These are phyloP conservation scores for Vachellia collinsii DNA, from an alignment of 306 rosid species.

Conservation along the genomic window DNA sequence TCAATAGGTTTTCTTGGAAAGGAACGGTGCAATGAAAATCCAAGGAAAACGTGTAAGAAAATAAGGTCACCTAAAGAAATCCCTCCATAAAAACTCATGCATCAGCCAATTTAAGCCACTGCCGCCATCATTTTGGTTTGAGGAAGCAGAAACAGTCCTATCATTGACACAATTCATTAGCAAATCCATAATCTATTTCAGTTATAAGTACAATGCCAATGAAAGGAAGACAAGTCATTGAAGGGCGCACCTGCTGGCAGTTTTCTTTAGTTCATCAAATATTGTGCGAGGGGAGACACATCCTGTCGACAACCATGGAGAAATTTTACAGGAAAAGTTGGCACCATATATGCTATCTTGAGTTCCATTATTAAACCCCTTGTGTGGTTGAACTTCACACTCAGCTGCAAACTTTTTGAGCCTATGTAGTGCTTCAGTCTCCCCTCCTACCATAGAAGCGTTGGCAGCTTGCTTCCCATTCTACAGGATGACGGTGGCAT, in stretches of 20 bases:
- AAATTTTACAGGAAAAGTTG: constrained; percentile 87
- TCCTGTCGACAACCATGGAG: constrained; percentile 95
- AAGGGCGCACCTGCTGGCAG: constrained; percentile 62
- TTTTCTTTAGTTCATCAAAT: constrained; percentile 83
- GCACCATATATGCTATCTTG: constrained; percentile 82
- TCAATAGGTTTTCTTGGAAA: background rate
- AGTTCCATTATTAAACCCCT: constrained; percentile 59
- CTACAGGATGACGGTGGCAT: constrained; percentile 49
- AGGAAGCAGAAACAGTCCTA: constrained; percentile 62
- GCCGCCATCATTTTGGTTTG: constrained; percentile 60
- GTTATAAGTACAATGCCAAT: background rate
- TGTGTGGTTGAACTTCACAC: constrained; percentile 75
- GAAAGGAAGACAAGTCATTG: constrained; percentile 27
- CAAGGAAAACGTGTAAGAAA: background rate
- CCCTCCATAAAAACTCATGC: constrained; percentile 96
- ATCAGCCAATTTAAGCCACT: constrained; percentile 77
- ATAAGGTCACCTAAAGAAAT: constrained; percentile 85
- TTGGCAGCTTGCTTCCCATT: constrained; percentile 66
- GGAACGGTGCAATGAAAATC: background rate
- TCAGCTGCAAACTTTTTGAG: constrained; percentile 80
- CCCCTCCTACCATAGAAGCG: constrained; percentile 83
- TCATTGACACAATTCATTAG: constrained; percentile 28
- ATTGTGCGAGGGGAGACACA: constrained; percentile 89
- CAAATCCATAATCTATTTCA: constrained; percentile 26
- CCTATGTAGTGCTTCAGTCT: constrained; percentile 85